Evolutionary conservation across 2,329 filamentous ascomycete genomes (phyloP).

Genomic region (Colletotrichum eleusines): DNA sequence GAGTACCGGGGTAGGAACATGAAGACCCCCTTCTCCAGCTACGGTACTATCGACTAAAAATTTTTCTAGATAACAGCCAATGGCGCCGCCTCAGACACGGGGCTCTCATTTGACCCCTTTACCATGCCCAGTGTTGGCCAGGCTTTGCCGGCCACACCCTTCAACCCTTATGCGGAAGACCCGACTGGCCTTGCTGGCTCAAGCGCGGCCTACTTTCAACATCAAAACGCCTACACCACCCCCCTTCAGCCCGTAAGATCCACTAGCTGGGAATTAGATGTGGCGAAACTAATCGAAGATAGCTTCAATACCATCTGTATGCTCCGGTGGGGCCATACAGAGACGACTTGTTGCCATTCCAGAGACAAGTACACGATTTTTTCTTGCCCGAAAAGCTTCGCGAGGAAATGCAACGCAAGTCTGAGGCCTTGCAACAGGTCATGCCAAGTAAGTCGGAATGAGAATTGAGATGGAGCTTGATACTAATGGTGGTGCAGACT

Average conservation of each 20-base stretch:
- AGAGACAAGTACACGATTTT: slow-evolving; percentile 88
- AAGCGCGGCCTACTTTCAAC: slow-evolving; percentile 75
- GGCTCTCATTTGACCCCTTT: slow-evolving; percentile 73
- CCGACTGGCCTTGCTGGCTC: slow-evolving; percentile 67
- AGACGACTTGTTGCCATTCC: slow-evolving; percentile 85
- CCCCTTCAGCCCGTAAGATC: slow-evolving; percentile 70
- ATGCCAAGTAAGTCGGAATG: slow-evolving; percentile 73
- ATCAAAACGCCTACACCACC: slow-evolving; percentile 64
- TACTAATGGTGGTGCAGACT: slow-evolving; percentile 48
- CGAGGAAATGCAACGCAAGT: slow-evolving; percentile 90
- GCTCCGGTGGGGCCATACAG: slow-evolving; percentile 86
- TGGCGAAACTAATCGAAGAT: slow-evolving; percentile 43
- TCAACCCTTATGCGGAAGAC: slow-evolving; percentile 85
- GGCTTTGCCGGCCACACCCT: slow-evolving; percentile 63
- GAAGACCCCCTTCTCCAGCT: slow-evolving; percentile 41
- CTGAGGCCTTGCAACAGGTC: slow-evolving; percentile 86
- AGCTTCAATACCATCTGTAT: slow-evolving; percentile 94
- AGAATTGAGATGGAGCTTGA: neutral
- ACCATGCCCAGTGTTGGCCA: slow-evolving; percentile 68
- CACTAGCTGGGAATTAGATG: neutral
- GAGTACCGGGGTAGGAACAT: slow-evolving; percentile 61
- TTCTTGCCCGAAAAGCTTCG: slow-evolving; percentile 90
- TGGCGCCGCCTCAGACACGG: slow-evolving; percentile 62
- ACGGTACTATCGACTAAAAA: slow-evolving; percentile 3
- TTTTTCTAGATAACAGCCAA: slow-evolving; percentile 56